A percentile compares a stretch with the other conserved stretches of the same genome.
Conservation (phyloP, 2,329 filamentous ascomycete genomes). For the Zasmidium cellare region DNA sequence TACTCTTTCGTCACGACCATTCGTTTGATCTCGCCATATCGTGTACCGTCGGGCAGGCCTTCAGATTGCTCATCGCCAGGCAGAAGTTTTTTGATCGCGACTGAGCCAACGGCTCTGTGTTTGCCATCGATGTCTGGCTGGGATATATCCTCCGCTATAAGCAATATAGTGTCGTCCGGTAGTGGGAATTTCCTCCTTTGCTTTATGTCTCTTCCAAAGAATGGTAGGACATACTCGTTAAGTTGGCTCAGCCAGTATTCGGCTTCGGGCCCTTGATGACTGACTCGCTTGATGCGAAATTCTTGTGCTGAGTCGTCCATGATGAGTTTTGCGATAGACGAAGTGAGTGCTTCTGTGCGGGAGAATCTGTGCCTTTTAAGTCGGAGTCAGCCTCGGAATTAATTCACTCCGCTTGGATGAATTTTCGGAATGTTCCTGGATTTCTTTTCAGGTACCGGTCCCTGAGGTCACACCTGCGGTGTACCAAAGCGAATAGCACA, state of each 20-base stretch:
- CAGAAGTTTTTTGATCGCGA: not conserved
- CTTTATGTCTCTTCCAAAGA: not conserved
- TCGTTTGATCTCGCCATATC: slow-evolving; percentile 3
- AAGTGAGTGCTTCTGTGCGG: no score
- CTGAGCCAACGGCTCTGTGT: not conserved
- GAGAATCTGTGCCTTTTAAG: not conserved
- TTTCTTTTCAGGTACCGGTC: no score
- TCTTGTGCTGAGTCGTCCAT: not conserved
- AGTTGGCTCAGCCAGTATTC: not conserved
- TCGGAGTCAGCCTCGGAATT: no score
- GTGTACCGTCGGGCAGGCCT: not conserved
- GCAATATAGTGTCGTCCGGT: not conserved
- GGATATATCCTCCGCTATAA: not conserved
- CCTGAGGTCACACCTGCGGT: no score
- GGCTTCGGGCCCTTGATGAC: not conserved
- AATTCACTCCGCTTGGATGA: no score
- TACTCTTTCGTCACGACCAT: not conserved
- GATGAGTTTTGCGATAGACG: no score
- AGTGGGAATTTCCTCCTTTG: no score
- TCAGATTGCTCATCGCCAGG: not conserved
- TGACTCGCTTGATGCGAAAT: not conserved
- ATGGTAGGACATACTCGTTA: not conserved
- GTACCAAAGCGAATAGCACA: no score
- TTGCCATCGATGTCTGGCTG: not conserved
- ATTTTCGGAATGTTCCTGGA: no score